Conservation (phyloP, 352 stramenopile genomes). For the Globisporangium apiculatum region DNA sequence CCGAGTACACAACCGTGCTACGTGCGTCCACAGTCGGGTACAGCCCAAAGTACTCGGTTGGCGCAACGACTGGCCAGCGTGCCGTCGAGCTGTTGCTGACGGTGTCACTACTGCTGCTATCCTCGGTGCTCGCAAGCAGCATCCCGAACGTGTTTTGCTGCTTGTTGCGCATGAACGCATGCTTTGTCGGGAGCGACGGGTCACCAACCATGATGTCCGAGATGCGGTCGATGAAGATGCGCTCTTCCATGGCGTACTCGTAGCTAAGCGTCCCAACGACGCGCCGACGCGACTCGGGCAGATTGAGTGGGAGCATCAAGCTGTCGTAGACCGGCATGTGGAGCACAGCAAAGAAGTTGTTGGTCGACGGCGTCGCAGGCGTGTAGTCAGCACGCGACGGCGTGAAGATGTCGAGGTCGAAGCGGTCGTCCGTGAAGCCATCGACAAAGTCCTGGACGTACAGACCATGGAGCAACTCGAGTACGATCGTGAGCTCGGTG, state of each 20-base stretch:
- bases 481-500: constrained; percentile 83
- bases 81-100: background rate
- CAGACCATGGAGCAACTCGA: constrained; percentile 92
- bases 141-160: constrained; percentile 49
- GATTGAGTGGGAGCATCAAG: constrained; percentile 92
- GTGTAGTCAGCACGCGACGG: constrained; percentile 72
- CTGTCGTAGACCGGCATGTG: constrained; percentile 64
- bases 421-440: constrained; percentile 67
- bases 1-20: constrained; percentile 29
- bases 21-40: constrained; percentile 37
- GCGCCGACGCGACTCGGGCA: constrained; percentile 70
- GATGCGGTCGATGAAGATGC: constrained; percentile 86
- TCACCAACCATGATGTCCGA: constrained; percentile 91
- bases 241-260: constrained; percentile 67
- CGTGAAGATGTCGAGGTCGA: constrained; percentile 88
- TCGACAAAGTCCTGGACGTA: constrained; percentile 90
- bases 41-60: constrained; percentile 52
- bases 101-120: background rate
- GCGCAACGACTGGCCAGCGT: constrained; percentile 19
- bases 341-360: constrained; percentile 82
- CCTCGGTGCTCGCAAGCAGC: constrained; percentile 8
- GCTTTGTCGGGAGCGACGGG: constrained; percentile 42
- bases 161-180: constrained; percentile 47
- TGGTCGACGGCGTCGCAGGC: constrained; percentile 40
- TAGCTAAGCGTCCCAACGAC: constrained; percentile 45